These are phyloP conservation scores for Acanthamoeba rhysodes DNA, from an alignment of 208 protist species.

Conservation along the genomic window DNA sequence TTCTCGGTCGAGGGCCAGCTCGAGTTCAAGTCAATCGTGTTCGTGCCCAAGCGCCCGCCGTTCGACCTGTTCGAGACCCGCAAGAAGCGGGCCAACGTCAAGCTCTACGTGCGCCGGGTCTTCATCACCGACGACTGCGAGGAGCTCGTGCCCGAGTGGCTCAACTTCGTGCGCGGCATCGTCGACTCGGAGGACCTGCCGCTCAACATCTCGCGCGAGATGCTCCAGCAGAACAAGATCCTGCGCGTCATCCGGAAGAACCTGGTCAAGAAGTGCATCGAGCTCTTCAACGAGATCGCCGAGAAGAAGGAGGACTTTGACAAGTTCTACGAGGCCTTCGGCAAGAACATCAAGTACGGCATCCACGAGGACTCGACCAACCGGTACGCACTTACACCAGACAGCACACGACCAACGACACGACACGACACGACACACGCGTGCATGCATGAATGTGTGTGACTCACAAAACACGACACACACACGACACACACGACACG, in stretches of 20 bases:
- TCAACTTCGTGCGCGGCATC: constrained; percentile 98
- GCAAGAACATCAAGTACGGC: constrained; percentile 99
- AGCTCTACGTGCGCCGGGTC: constrained; percentile 97
- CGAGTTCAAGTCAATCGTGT: constrained; percentile 98
- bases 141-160: constrained; percentile 98
- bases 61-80: constrained; percentile 98
- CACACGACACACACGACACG: too few relatives aligned
- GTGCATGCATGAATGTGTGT: too few relatives aligned
- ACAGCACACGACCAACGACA: not conserved
- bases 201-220: constrained; percentile 99
- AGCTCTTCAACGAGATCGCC: constrained; percentile 97
- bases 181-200: constrained; percentile 99
- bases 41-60: constrained; percentile 96
- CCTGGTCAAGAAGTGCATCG: constrained; percentile 98
- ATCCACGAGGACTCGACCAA: constrained; percentile 98
- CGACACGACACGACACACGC: too few relatives aligned
- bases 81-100: constrained; percentile 99
- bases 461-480: not conserved
- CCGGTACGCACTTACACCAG: constrained; percentile 81
- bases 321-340: constrained; percentile 98
- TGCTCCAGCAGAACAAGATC: constrained; percentile 99
- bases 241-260: constrained; percentile 99
- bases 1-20: constrained; percentile 98
- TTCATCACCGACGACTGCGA: constrained; percentile 99
- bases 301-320: constrained; percentile 99